Evolutionary conservation across 345 rosid genomes (phyloP), one percentile per base, ranked within the genome.

Genomic region (Gynandropsis gynandra): DNA sequence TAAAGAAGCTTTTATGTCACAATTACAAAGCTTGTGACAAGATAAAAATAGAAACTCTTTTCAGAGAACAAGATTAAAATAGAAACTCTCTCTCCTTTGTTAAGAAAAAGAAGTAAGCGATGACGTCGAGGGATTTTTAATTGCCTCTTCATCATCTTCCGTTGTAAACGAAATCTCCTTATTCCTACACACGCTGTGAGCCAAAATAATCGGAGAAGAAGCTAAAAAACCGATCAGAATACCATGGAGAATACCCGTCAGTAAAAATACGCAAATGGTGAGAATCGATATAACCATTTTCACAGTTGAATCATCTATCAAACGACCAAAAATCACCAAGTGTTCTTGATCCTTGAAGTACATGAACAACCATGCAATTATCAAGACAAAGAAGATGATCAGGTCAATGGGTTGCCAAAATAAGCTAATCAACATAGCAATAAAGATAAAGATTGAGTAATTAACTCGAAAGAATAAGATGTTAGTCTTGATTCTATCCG

Each of bases 341-440:
- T 83, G 77, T 37, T 52, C 73, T 27, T 79, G 76, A 0, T 78
- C 63, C 33, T 73, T 51, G 46, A 77, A 75, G 66, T 72, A 82
- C 5, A 82, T 65, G 71, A 69, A 82, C 45, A 74, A n/a, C 87
- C 87, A 79, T 1, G 76, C 65, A 20, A 56, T 32, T 60, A 76
- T 61, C 78, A 69, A 46, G 64, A 71, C 24, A 14, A 66, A 6
- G 50, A 77, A 62, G 67, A 72, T 49, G 5, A 74, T 42, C 53
- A 82, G 54, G 35, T 83, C 72, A 29, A 71, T n/a, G 0, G 87
- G 90, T 32, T 72, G 76, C 82, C 76, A 81, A 0, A 84, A 73
- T 42, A 80, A 58, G 77, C 65, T 66, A 64, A 76, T 54, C 61
- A 81, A 61, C 53, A 84, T 61, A 12, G 63, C 39, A 29, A 61